These are phyloP conservation scores for Carex pumila DNA, from an alignment of 176 grass and related monocot species.

Conservation along the genomic window DNA sequence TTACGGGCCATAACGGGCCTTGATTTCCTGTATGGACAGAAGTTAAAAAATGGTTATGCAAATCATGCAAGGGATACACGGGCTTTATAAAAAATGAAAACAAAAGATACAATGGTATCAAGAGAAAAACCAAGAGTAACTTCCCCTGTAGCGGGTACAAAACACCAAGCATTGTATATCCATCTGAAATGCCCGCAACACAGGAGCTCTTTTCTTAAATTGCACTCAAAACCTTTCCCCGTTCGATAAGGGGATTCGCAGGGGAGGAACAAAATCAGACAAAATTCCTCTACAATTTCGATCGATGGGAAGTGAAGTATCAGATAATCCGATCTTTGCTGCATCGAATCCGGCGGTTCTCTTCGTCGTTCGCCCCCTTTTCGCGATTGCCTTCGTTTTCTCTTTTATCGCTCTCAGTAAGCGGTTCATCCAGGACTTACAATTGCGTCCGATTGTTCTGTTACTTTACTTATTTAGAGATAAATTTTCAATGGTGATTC, in stretches of 20 bases:
- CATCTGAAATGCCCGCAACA: no score
- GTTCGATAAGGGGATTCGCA: not conserved
- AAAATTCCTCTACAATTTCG: not conserved
- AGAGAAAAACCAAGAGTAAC: no score
- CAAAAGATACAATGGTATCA: no score
- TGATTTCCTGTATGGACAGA: no score
- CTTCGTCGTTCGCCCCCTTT: slow-evolving; percentile 63
- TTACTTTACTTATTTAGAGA: not conserved
- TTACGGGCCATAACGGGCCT: no score
- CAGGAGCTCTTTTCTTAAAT: not conserved
- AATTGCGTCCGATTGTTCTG: not conserved
- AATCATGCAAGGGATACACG: no score
- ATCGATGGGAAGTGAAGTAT: not conserved
- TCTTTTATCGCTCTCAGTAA: slow-evolving; percentile 64
- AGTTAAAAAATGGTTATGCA: no score
- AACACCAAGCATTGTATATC: no score
- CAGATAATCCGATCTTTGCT: not conserved
- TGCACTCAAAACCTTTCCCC: not conserved
- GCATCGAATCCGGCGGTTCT: slow-evolving; percentile 35
- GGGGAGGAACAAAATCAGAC: not conserved
- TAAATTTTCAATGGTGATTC: no score
- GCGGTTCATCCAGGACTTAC: not conserved
- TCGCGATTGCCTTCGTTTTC: slow-evolving; percentile 66
- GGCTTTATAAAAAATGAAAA: no score
- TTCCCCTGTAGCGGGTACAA: no score